Base-by-base conservation (phyloP, 306 rosid genomes). In the Psophocarpus tetragonolobus region DNA sequence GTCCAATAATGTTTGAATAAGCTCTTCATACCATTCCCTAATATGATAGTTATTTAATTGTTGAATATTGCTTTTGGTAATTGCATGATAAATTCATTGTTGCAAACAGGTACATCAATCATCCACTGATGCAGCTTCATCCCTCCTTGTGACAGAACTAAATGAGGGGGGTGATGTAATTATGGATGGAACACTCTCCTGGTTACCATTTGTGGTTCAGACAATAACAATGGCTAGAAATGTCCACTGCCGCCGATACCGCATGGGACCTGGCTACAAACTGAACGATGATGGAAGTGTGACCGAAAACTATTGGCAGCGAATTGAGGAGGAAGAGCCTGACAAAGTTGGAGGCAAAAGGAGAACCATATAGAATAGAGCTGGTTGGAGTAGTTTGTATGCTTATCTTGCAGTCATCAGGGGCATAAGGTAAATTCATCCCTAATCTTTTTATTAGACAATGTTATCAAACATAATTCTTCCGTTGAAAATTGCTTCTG, bases 121-220 rank as follows among this genome's bases (percentile, higher is more conserved):
- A 62, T 94, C 98, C 13, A 89, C 98, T 11, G 97, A 94, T 68
- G 98, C 98, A 58, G 98, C 98, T 61, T 92, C 98, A 74, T 94
- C 98, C 39, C 94, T 94, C 23, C 75, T 94, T 30, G 98, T 94
- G 68, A 94, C 98, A 50, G 98, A 96, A 32, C 83, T 94, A 23
- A 94, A 94, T 39, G 98, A 96, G 78, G 99, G 99, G 61, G 38
- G 99, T 61, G 97, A 92, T 60, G 99, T 92, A 44, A 91, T 92
- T 57, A 96, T 96, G 98, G 99, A 96, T 75, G 99, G 99, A 41
- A 96, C 99, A 23, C 90, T 96, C 56, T 96, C 99, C 15, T 96
- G 99, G 99, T 82, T 81, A 10, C 98, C 98, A 67, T 96, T 96
- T 78, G 99, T 96, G 53, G 97, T 96, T 66, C 99, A 92, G 76